Conservation (phyloP, 2,329 filamentous ascomycete species). For the Aspergillus brunneoviolaceus region DNA sequence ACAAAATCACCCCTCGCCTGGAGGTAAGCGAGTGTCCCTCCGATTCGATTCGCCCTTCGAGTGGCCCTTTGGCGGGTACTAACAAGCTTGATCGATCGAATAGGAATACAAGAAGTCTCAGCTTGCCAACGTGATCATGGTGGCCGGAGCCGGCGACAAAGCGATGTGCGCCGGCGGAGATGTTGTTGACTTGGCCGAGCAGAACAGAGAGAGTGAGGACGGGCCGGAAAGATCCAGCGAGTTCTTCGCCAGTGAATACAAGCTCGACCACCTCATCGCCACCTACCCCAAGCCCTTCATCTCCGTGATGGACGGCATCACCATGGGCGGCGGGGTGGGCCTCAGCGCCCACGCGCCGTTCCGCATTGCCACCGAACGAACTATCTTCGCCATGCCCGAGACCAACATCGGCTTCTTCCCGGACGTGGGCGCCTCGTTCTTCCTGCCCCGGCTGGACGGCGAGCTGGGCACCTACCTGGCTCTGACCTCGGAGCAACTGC, state of each 20-base stretch:
- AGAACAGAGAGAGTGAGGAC: conserved; percentile 65
- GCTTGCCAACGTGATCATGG: conserved; percentile 85
- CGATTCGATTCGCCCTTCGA: neutral
- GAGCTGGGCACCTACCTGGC: conserved; percentile 87
- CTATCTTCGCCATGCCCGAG: conserved; percentile 96
- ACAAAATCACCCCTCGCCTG: conserved; percentile 87
- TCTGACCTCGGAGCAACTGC: conserved; percentile 80
- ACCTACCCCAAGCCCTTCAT: conserved; percentile 92
- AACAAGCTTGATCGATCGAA: conserved; percentile 12
- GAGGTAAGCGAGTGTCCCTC: conserved; percentile 44
- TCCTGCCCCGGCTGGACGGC: conserved; percentile 86
- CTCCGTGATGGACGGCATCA: conserved; percentile 95
- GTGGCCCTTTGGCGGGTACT: conserved; percentile 1
- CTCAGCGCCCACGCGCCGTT: conserved; percentile 93
- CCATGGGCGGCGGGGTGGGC: conserved; percentile 96
- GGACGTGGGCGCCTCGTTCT: conserved; percentile 95
- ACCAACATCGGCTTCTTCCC: conserved; percentile 99
- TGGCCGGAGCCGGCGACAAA: conserved; percentile 82
- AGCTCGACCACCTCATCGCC: conserved; percentile 90
- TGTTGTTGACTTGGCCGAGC: conserved; percentile 72
- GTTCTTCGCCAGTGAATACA: conserved; percentile 95
- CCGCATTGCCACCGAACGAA: conserved; percentile 93
- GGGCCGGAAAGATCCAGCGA: conserved; percentile 74
- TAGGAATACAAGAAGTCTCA: conserved; percentile 92
- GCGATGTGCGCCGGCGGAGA: conserved; percentile 95